Evolutionary conservation across 768 basidiomycete genomes (phyloP).

Genomic region (Lactarius deliciosus): DNA sequence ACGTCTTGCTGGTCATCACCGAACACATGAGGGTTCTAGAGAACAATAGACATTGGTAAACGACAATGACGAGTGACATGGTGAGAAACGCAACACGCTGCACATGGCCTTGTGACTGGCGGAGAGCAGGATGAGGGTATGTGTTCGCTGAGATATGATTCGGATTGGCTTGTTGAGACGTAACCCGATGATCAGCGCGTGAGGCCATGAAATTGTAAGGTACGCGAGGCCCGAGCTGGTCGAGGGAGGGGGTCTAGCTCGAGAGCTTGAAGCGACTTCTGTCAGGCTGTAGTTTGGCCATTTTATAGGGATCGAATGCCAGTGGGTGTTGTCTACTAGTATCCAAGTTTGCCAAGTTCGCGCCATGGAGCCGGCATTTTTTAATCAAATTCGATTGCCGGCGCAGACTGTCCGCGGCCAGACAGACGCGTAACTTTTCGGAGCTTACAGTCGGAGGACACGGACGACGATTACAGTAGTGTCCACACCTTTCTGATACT

Average conservation of each 20-base stretch:
- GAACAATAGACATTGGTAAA: neutral
- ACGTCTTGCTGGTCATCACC: neutral
- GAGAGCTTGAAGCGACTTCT: neutral
- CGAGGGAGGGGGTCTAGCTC: neutral
- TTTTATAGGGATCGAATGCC: neutral
- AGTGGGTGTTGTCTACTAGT: no score
- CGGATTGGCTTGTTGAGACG: neutral
- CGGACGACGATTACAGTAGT: slow-evolving; percentile 50
- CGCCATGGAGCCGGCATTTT: no score
- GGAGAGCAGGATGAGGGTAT: neutral
- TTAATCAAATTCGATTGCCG: no score
- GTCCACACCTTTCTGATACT: neutral
- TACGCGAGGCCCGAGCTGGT: neutral
- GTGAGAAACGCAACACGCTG: neutral
- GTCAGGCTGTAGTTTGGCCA: neutral
- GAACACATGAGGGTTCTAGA: neutral
- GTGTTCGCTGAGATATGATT: neutral
- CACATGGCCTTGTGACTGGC: neutral
- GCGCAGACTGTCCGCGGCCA: no score
- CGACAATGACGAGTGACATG: neutral
- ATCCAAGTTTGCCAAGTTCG: no score
- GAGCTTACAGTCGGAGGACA: slow-evolving; percentile 85
- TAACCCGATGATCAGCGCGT: neutral
- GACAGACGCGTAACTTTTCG: no score
- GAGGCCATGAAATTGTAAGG: neutral